Conservation (phyloP, 179 eudicot species). For the Beta macrorhiza region DNA sequence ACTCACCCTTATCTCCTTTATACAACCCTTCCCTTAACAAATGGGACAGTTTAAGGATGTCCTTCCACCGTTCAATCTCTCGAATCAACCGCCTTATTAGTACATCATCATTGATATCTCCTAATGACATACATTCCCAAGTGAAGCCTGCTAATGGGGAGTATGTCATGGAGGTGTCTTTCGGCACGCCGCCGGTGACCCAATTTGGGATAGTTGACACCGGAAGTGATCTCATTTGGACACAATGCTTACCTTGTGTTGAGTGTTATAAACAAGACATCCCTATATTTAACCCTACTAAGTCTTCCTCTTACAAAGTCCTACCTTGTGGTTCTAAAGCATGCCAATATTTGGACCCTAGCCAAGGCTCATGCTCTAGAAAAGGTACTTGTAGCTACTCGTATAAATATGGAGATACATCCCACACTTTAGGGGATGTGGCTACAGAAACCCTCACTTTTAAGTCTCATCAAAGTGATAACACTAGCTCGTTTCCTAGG, state of each 20-base stretch:
- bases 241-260: slow-evolving; percentile 50
- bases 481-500: slow-evolving; percentile 20
- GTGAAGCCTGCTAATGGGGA: slow-evolving; percentile 31
- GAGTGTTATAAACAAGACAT: slow-evolving; percentile 34
- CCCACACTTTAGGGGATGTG: slow-evolving; percentile 41
- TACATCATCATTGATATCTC: neutral
- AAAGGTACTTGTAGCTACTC: slow-evolving; percentile 33
- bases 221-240: slow-evolving; percentile 60
- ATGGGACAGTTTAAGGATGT: slow-evolving; percentile 31
- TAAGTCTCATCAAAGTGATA: neutral
- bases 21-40: slow-evolving; percentile 31
- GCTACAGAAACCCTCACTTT: slow-evolving; percentile 54
- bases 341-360: slow-evolving; percentile 22
- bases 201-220: slow-evolving; percentile 48
- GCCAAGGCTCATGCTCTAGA: neutral
- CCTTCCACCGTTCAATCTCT: slow-evolving; percentile 33
- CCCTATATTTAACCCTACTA: slow-evolving; percentile 42
- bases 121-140: slow-evolving; percentile 17
- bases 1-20: slow-evolving; percentile 49
- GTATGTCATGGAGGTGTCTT: slow-evolving; percentile 49
- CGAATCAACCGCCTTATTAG: slow-evolving; percentile 22
- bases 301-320: slow-evolving; percentile 34
- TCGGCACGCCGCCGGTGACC: slow-evolving; percentile 53
- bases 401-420: slow-evolving; percentile 39
- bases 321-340: slow-evolving; percentile 34